Evolutionary conservation across 2,329 filamentous ascomycete genomes (phyloP).

Genomic region (Fusarium continuum): DNA sequence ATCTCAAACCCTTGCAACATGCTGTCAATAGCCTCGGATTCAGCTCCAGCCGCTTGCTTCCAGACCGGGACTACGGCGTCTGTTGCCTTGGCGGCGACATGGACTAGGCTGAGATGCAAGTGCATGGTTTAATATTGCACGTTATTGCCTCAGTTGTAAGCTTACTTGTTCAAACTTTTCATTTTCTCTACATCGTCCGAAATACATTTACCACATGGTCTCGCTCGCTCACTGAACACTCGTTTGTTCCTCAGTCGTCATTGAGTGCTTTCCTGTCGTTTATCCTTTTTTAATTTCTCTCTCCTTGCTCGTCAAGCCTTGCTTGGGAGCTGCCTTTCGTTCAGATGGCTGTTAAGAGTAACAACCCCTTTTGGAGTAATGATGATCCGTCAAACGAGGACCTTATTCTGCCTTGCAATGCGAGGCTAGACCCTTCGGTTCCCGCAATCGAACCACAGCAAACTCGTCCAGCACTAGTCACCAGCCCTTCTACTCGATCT

Average conservation of each 20-base stretch:
- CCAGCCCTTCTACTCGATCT: not conserved
- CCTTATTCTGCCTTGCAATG: not conserved
- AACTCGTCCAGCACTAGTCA: fast-evolving
- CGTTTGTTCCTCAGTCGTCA: not conserved
- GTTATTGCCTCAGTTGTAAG: not conserved
- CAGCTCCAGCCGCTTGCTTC: not conserved
- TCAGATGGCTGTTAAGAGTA: not conserved
- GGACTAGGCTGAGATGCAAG: not conserved
- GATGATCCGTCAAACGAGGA: not conserved
- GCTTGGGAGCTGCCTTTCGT: not conserved
- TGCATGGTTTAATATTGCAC: not conserved
- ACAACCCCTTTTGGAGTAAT: not conserved
- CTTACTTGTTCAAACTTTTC: slow-evolving; percentile 4
- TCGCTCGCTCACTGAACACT: not conserved
- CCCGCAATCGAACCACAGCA: not conserved
- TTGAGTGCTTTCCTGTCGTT: not conserved
- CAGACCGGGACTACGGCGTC: not conserved
- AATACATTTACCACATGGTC: not conserved
- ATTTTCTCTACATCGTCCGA: not conserved
- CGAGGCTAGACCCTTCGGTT: not conserved
- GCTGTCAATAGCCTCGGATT: not conserved
- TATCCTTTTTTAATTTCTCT: not conserved
- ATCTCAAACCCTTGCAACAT: not conserved
- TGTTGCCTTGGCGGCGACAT: not conserved
- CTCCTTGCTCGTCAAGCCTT: not conserved